A percentile compares a stretch with the other conserved stretches of the same genome.
These are phyloP conservation scores for Lecanicillium sp. DNA, from an alignment of 2,329 filamentous ascomycete genomes.

Conservation along the genomic window DNA sequence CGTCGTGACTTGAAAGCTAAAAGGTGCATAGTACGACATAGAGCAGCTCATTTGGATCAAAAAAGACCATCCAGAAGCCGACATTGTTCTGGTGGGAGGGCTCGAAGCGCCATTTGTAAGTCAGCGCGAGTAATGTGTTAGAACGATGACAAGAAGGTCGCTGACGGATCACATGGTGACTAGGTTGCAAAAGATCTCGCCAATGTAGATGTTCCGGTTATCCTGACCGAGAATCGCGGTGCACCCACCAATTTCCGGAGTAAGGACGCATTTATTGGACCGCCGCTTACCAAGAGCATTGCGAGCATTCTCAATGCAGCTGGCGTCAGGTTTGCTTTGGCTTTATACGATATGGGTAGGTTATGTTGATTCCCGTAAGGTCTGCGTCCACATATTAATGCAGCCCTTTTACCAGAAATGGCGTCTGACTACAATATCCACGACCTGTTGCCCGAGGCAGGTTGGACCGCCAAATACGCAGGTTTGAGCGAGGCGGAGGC, in stretches of 20 bases:
- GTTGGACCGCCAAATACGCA: conserved; percentile 31
- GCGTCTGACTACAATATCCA: conserved; percentile 28
- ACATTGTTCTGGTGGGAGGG: conserved; percentile 30
- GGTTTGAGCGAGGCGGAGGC: conserved; percentile 23
- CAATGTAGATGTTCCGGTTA: conserved; percentile 30
- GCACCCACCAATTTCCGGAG: conserved; percentile 26
- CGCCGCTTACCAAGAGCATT: conserved; percentile 30
- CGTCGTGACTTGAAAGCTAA: background rate
- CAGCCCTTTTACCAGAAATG: conserved; percentile 12
- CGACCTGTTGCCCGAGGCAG: conserved; percentile 28
- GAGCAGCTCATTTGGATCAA: conserved; percentile 30
- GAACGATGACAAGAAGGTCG: background rate
- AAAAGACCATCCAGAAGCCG: conserved; percentile 22
- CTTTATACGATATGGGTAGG: conserved; percentile 18
- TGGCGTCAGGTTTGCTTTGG: conserved; percentile 27
- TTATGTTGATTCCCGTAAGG: background rate
- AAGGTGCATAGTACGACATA: conserved; percentile 31
- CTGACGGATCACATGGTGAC: background rate
- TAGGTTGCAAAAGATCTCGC: conserved; percentile 31
- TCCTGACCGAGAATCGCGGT: conserved; percentile 29
- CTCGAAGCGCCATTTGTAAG: conserved; percentile 28
- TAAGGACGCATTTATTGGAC: conserved; percentile 28
- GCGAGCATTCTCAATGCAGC: conserved; percentile 30
- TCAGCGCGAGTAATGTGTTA: background rate
- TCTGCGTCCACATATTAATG: background rate